Evolutionary conservation across 2,329 filamentous ascomycete genomes (phyloP), one percentile per base, ranked within the genome.

Genomic region (Dothideomycetes sp.): DNA sequence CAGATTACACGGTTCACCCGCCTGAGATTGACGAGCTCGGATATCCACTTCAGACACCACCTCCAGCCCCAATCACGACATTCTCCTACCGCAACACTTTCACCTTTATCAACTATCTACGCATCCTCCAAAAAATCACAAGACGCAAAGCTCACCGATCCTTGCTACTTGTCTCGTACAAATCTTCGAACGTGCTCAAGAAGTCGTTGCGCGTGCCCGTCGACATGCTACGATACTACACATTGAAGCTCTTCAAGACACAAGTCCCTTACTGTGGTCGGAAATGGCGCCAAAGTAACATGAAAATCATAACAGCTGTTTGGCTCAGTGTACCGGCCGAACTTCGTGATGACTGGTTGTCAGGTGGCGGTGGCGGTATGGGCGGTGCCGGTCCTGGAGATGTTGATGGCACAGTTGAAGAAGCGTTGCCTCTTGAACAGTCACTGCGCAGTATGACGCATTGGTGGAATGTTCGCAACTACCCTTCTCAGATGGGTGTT

Each of bases 241-340:
- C 91, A 0, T 76, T 98, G 51, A 98, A 98, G 64, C 74, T 98
- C 0, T 96, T 96, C 78, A 98, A 98, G 64, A 91, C 87, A 46
- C 91, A 98, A 62, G 91, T 98, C 4, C 91, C 91, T 1, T 98
- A 94, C 68, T 96, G 89, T 61, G 89, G 91, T 16, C 81, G 91
- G 30, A 98, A 98, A 66, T 98, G 91, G 91, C 80, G 91, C 11
- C 91, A 96, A 65, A 80, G 80, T 52, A 96, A 98, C 62, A 98
- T 98, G 91, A 84, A 89, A 41, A 88, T 96, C 55, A 98, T 98
- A 57, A 98, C 91, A 0, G 87, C 88, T 3, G 85, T 98, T 1
- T 98, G 95, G 61, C 70, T 98, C 34, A 85, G 94, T 64, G 94
- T 89, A 56, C 75, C 87, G 6, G 89, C 89, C 0, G 89, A 96